These are phyloP conservation scores for Rugonectria rugulosa DNA, from an alignment of 2,329 filamentous ascomycete genomes.

Conservation along the genomic window DNA sequence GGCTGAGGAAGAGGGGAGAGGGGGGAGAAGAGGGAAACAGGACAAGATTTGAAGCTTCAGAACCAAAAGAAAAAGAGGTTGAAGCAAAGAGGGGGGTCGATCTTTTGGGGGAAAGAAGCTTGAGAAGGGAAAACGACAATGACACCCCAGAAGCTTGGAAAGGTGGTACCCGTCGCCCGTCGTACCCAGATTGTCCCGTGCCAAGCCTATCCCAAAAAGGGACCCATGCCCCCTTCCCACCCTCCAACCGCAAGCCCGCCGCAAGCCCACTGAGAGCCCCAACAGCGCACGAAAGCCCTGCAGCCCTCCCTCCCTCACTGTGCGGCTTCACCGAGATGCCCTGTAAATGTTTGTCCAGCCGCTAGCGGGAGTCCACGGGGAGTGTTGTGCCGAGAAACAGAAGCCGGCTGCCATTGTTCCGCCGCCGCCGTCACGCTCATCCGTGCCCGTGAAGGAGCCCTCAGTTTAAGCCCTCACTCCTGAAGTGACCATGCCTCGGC, in stretches of 20 bases:
- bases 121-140: constrained; percentile 38
- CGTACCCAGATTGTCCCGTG: constrained; percentile 44
- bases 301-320: too few species aligned
- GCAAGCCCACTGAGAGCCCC: too few species aligned
- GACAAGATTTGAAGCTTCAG: constrained; percentile 14
- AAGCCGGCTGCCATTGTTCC: constrained; percentile 35
- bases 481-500: constrained; percentile 16
- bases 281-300: neutral
- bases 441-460: constrained; percentile 1
- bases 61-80: constrained; percentile 10
- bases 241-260: constrained; percentile 10
- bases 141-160: constrained; percentile 36
- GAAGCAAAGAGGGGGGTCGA: constrained; percentile 16
- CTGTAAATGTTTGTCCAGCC: constrained; percentile 23
- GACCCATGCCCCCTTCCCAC: constrained; percentile 24
- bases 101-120: constrained; percentile 20
- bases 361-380: constrained; percentile 41
- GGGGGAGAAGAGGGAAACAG: constrained; percentile 23
- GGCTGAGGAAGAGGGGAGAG: constrained; percentile 15
- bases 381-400: constrained; percentile 32
- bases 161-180: too few species aligned
- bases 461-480: neutral
- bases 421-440: constrained; percentile 17
- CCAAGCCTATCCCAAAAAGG: constrained; percentile 36
- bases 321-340: constrained; percentile 9